phyloP scores from a whole-genome alignment of 768 basidiomycete genomes.

The Porphyrellus cyaneotinctus region DNA sequence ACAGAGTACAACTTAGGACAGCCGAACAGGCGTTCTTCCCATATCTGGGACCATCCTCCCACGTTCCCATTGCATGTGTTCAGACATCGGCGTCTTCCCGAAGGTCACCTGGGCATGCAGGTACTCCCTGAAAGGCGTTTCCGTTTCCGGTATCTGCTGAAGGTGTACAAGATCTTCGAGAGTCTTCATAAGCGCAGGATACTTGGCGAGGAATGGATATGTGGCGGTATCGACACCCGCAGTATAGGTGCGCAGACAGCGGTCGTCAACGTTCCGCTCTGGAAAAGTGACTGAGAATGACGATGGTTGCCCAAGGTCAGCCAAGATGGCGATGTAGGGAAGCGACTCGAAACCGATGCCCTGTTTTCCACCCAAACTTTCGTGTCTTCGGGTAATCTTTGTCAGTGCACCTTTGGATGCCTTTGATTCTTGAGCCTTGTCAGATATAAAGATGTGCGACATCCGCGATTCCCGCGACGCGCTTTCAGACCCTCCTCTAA shows the following conservation, averaged over 20 bases:
- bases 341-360: background rate
- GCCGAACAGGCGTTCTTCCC: background rate
- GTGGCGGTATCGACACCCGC: background rate
- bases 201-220: constrained; percentile 6
- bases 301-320: background rate
- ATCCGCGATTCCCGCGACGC: background rate
- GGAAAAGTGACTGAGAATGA: constrained; percentile 5
- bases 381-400: background rate
- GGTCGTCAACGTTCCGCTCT: background rate
- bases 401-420: background rate
- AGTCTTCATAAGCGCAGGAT: background rate
- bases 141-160: background rate
- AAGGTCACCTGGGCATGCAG: constrained; percentile 2
- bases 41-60: background rate
- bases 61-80: constrained; percentile 7
- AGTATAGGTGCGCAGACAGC: constrained; percentile 8
- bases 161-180: background rate
- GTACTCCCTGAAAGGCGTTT: background rate
- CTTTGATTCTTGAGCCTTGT: constrained; percentile 1
- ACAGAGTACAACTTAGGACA: background rate
- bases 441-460: constrained; percentile 21
- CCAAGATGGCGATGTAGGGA: constrained; percentile 11
- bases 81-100: background rate
- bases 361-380: background rate
- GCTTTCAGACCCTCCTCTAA: no score